A percentile compares a stretch with the other conserved stretches of the same genome.
Evolutionary conservation across 2,329 filamentous ascomycete genomes (phyloP).

Genomic region (Cladophialophora immunda): DNA sequence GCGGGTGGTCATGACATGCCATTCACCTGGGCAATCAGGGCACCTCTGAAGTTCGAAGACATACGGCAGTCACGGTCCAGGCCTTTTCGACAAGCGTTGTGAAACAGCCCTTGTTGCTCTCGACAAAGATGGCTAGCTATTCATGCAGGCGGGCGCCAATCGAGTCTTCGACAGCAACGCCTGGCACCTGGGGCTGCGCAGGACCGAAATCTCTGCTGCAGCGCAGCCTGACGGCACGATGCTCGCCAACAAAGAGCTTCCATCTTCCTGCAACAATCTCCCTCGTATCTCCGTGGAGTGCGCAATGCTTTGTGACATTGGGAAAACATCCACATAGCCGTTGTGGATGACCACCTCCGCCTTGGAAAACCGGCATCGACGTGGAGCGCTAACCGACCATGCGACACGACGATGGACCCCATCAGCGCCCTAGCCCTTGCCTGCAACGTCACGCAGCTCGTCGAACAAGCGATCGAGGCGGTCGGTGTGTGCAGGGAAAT

Average conservation of each 20-base stretch:
- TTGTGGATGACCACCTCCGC: neutral
- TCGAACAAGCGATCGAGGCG: slow-evolving; percentile 28
- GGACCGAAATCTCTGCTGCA: neutral
- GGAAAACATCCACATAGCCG: neutral
- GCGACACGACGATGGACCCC: slow-evolving; percentile 19
- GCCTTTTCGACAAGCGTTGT: neutral
- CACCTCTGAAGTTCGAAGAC: neutral
- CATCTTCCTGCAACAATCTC: neutral
- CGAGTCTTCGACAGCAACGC: neutral
- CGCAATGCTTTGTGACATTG: no score
- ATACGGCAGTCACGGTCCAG: neutral
- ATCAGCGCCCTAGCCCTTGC: slow-evolving; percentile 22
- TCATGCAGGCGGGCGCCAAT: neutral
- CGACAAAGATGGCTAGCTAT: neutral
- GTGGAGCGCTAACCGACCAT: neutral
- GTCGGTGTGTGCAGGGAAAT: slow-evolving; percentile 25
- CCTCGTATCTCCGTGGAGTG: no score
- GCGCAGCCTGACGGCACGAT: neutral
- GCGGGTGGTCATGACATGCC: neutral
- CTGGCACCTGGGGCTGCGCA: neutral
- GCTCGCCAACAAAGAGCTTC: neutral
- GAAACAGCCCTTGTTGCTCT: neutral
- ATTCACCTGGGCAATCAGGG: neutral
- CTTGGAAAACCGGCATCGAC: neutral
- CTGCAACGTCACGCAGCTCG: slow-evolving; percentile 30